These are phyloP conservation scores for Trifolium dubium DNA, from an alignment of 306 rosid species.

Conservation along the genomic window DNA sequence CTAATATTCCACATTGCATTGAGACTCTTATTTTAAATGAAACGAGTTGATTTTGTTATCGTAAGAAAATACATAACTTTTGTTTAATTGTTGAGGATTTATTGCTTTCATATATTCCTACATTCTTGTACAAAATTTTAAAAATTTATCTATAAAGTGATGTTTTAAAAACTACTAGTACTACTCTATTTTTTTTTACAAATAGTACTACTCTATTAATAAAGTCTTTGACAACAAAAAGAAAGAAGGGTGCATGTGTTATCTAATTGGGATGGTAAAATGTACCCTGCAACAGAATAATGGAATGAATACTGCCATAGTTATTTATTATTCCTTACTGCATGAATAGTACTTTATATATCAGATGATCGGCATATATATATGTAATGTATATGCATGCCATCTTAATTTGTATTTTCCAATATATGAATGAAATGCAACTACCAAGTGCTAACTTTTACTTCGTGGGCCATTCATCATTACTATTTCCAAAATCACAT, in stretches of 20 bases:
- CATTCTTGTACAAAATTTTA: too few relatives aligned
- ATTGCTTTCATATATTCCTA: too few relatives aligned
- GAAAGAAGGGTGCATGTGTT: neutral
- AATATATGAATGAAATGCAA: neutral
- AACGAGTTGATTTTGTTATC: too few relatives aligned
- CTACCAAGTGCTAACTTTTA: neutral
- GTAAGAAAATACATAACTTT: too few relatives aligned
- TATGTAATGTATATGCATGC: neutral
- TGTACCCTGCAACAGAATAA: conserved; percentile 1
- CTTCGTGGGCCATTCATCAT: conserved; percentile 4
- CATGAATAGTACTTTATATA: neutral
- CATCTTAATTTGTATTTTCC: neutral
- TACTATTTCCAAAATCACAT: neutral
- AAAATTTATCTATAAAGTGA: too few relatives aligned
- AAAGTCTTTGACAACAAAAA: neutral
- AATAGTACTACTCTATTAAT: too few relatives aligned
- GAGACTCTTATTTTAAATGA: too few relatives aligned
- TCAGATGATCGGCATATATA: neutral
- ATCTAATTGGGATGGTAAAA: conserved; percentile 30
- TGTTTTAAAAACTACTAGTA: too few relatives aligned
- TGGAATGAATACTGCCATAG: conserved; percentile 11
- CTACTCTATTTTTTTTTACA: too few relatives aligned
- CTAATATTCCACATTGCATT: too few relatives aligned
- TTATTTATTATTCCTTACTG: neutral
- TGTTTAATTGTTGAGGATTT: too few relatives aligned